Conservation (phyloP, 345 rosid genomes). For the Cardamine resedifolia region DNA sequence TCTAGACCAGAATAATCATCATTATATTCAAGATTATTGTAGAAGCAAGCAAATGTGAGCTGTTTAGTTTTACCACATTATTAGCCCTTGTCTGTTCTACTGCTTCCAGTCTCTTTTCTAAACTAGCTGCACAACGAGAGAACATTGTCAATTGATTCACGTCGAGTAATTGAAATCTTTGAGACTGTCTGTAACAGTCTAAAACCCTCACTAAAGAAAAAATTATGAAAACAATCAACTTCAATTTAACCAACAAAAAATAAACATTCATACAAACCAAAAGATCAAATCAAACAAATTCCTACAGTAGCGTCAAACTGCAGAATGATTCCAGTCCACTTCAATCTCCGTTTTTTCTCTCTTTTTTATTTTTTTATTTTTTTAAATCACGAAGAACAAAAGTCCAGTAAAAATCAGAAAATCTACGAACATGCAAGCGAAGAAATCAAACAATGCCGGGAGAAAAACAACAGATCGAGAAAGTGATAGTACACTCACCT, state of each 20-base stretch:
- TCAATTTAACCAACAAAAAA: neutral
- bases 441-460: slow-evolving; percentile 13
- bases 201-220: neutral
- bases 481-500: slow-evolving; percentile 11
- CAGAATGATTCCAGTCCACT: slow-evolving; percentile 7
- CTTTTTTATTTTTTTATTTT: no score
- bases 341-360: neutral
- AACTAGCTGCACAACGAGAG: slow-evolving; percentile 39
- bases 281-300: neutral
- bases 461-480: neutral
- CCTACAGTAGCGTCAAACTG: neutral
- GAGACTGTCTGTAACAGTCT: neutral
- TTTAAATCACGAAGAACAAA: neutral
- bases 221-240: neutral
- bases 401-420: neutral
- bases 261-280: neutral
- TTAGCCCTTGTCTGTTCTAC: slow-evolving; percentile 29
- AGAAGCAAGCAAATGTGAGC: slow-evolving; percentile 14
- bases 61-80: slow-evolving; percentile 42
- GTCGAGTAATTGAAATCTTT: neutral
- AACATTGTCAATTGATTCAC: slow-evolving; percentile 4
- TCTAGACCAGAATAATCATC: neutral
- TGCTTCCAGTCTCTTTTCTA: slow-evolving; percentile 31
- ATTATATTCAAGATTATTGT: neutral
- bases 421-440: slow-evolving; percentile 15